phyloP scores from a whole-genome alignment of 208 protist species.

The Crithidia mellificae region DNA sequence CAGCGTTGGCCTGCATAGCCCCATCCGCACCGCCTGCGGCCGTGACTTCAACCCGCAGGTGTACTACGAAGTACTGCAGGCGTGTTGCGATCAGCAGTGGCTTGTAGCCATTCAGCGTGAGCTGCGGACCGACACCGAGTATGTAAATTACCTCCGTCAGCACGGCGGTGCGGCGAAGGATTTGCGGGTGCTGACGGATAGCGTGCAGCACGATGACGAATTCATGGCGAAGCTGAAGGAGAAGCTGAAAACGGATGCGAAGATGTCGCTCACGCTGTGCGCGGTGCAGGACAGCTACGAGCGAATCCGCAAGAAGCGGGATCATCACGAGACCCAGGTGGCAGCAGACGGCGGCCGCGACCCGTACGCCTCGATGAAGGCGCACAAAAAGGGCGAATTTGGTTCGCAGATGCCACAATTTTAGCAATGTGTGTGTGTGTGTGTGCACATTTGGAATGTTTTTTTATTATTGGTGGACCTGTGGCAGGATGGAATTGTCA shows the following conservation, averaged over 20 bases:
- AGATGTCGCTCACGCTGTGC: slow-evolving; percentile 80
- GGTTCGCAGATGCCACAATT: slow-evolving; percentile 61
- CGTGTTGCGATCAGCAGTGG: slow-evolving; percentile 86
- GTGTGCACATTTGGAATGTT: too few relatives aligned
- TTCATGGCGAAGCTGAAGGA: slow-evolving; percentile 80
- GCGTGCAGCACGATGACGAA: slow-evolving; percentile 73
- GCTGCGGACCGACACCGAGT: slow-evolving; percentile 72
- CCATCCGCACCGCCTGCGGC: slow-evolving; percentile 76
- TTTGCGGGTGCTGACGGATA: slow-evolving; percentile 64
- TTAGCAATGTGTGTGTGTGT: too few relatives aligned
- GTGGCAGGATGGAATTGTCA: too few relatives aligned
- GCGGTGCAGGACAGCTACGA: slow-evolving; percentile 85
- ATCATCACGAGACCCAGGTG: slow-evolving; percentile 77
- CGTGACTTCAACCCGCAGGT: slow-evolving; percentile 78
- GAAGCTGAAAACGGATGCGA: slow-evolving; percentile 68
- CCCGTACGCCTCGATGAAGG: slow-evolving; percentile 73
- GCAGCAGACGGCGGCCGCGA: slow-evolving; percentile 77
- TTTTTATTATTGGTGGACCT: too few relatives aligned
- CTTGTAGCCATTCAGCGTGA: slow-evolving; percentile 83
- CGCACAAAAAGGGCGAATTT: slow-evolving; percentile 57
- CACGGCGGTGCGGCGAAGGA: slow-evolving; percentile 75
- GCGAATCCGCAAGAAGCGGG: slow-evolving; percentile 78
- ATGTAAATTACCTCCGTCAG: slow-evolving; percentile 65
- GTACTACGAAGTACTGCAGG: slow-evolving; percentile 86
- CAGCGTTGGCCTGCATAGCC: slow-evolving; percentile 67